Evolutionary conservation across 331 rosid genomes (phyloP).

Genomic region (Cydonia oblonga): DNA sequence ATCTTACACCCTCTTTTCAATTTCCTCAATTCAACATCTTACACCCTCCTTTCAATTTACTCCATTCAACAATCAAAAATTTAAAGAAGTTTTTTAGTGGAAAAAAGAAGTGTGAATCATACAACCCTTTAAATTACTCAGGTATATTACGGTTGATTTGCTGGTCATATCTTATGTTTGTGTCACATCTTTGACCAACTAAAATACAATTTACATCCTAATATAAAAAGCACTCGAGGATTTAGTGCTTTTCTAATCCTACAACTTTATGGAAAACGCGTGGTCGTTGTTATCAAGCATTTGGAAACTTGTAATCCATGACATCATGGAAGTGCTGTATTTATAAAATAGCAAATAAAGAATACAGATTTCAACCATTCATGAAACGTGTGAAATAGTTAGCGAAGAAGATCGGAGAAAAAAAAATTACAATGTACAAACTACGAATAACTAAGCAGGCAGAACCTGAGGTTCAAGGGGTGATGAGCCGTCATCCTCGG

Average conservation of each 20-base stretch:
- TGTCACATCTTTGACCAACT: not conserved
- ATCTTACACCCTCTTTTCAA: too few species aligned
- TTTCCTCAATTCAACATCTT: too few species aligned
- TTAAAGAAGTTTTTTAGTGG: too few species aligned
- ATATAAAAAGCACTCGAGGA: not conserved
- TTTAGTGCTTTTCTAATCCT: not conserved
- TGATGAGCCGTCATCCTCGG: conserved; percentile 42
- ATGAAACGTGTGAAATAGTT: conserved; percentile 13
- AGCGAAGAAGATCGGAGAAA: not conserved
- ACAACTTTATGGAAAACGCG: not conserved
- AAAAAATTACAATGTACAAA: conserved; percentile 29
- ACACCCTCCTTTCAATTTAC: too few species aligned
- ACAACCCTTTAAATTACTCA: not conserved
- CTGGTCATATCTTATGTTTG: not conserved
- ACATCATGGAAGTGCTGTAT: not conserved
- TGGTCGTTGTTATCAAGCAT: not conserved
- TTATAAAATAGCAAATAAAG: not conserved
- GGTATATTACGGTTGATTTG: not conserved
- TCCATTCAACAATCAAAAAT: too few species aligned
- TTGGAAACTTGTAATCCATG: not conserved
- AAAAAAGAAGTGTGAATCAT: too few species aligned
- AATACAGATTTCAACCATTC: not conserved
- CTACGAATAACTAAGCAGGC: conserved; percentile 32
- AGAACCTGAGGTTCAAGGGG: conserved; percentile 78
- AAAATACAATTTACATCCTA: not conserved